These are phyloP conservation scores for Funneliformis mosseae DNA, from an alignment of 192 early-diverging fungal genomes.

Conservation along the genomic window DNA sequence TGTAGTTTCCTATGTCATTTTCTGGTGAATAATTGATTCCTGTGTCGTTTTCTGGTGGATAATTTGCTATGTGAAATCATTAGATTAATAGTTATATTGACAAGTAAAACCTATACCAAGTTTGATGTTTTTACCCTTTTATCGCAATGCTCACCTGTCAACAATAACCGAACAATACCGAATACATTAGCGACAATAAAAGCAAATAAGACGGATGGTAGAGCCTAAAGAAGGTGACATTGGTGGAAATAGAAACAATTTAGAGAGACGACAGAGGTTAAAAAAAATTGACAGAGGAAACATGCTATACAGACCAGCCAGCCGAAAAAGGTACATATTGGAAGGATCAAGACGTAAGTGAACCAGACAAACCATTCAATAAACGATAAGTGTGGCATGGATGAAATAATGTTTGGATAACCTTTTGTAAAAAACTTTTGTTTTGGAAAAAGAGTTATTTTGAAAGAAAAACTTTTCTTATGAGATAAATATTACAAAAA, in stretches of 20 bases:
- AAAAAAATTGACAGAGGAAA: background rate
- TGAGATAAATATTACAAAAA: too few species aligned
- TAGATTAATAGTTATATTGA: background rate
- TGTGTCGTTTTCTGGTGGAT: background rate
- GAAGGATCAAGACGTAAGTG: constrained; percentile 3
- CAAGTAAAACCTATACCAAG: background rate
- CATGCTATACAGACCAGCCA: constrained; percentile 13
- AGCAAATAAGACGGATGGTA: constrained; percentile 1
- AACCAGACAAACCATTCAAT: too few species aligned
- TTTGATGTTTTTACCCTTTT: too few species aligned
- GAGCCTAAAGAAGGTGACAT: constrained; percentile 12
- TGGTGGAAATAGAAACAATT: background rate
- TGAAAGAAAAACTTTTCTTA: too few species aligned
- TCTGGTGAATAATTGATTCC: too few species aligned
- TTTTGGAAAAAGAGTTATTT: too few species aligned
- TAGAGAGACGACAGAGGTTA: background rate
- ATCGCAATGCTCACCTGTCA: too few species aligned
- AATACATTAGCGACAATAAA: constrained; percentile 13
- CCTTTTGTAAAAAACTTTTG: too few species aligned
- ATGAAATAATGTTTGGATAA: too few species aligned
- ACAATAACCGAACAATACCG: background rate
- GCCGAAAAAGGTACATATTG: constrained; percentile 2
- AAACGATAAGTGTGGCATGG: too few species aligned
- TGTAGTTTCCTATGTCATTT: background rate
- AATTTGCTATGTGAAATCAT: background rate